Percentiles rank a stretch among this genome's conserved stretches.
phyloP scores from a whole-genome alignment of 305 asterid genomes.

The Fraxinus velutina region DNA sequence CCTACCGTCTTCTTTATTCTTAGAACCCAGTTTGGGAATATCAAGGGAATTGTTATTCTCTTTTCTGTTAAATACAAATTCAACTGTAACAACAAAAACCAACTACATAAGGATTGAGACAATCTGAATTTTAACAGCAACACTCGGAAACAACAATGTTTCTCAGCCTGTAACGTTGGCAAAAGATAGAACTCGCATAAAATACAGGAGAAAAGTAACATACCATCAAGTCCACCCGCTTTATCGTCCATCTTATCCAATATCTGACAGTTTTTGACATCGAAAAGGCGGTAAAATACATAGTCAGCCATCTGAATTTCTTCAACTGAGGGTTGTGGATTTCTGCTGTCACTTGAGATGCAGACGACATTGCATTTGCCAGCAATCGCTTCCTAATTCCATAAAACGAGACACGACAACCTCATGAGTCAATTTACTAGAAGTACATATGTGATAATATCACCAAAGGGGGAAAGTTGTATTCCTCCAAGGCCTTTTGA shows the following conservation, averaged over 20 bases:
- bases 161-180: slow-evolving; percentile 3
- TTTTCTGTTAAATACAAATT: slow-evolving; percentile 62
- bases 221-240: slow-evolving; percentile 84
- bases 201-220: slow-evolving; percentile 16
- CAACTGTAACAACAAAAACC: slow-evolving; percentile 51
- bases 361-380: slow-evolving; percentile 85
- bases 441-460: not conserved
- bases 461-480: not conserved
- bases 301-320: slow-evolving; percentile 61
- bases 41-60: slow-evolving; percentile 27
- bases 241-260: slow-evolving; percentile 52
- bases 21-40: slow-evolving; percentile 29
- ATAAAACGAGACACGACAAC: slow-evolving; percentile 22
- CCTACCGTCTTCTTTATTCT: slow-evolving; percentile 28
- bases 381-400: slow-evolving; percentile 77
- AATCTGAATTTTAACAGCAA: slow-evolving; percentile 15
- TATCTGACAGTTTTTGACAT: slow-evolving; percentile 52
- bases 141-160: not conserved
- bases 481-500: not conserved
- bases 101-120: slow-evolving; percentile 34
- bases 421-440: slow-evolving; percentile 18
- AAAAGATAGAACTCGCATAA: slow-evolving; percentile 18
- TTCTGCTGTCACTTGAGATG: slow-evolving; percentile 64
- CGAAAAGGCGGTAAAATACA: slow-evolving; percentile 70
- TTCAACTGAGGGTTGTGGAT: slow-evolving; percentile 71